Evolutionary conservation across 179 eudicot species (phyloP), one percentile per base, ranked within the genome.

Genomic region (Vitellaria paradoxa): DNA sequence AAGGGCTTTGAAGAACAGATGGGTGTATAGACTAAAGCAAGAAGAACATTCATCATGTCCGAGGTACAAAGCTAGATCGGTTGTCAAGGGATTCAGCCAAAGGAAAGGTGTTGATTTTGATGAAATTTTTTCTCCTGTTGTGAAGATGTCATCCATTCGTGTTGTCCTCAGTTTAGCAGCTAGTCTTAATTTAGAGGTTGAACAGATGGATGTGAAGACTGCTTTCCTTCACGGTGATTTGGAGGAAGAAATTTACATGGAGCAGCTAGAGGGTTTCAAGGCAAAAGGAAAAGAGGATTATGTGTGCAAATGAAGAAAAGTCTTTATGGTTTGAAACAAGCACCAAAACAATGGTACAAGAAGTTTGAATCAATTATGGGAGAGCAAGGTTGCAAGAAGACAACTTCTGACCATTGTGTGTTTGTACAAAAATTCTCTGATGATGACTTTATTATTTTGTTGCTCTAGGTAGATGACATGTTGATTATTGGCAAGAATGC

Each of bases 61-160:
- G 10, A 40, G 71, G 10, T 64, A 71, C 26, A 78, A 71, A 72
- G 50, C 64, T 62, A 71, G 62, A 65, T 18, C 72, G 47, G 65
- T 78, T 49, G 81, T 63, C 2, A 78, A 70, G 18, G 77, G 76
- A 9, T 78, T 62, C 42, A 37, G 11, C 50, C 80, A 70, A n/a
- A 60, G 53, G 49, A 78, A 70, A 55, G 50, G 76, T 18, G 26
- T 78, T 46, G 75, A 78, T 70, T 70, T 50, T 50, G 40, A 30
- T 17, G 77, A 78, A 37, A 64, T 64, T 6, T n/a, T 79, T 73
- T 52, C 56, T 52, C 0, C 13, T 0, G 3, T 52, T 52, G 3
- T 52, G 56, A 52, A 52, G 3, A 52, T 52, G 56, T 52, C 13
- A 9, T 52, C 13, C 47, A 2, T 65, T 15, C 77, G 66, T 17